Conservation (phyloP, 2,329 filamentous ascomycete genomes). For the Ophiostoma novo-ulmi region DNA sequence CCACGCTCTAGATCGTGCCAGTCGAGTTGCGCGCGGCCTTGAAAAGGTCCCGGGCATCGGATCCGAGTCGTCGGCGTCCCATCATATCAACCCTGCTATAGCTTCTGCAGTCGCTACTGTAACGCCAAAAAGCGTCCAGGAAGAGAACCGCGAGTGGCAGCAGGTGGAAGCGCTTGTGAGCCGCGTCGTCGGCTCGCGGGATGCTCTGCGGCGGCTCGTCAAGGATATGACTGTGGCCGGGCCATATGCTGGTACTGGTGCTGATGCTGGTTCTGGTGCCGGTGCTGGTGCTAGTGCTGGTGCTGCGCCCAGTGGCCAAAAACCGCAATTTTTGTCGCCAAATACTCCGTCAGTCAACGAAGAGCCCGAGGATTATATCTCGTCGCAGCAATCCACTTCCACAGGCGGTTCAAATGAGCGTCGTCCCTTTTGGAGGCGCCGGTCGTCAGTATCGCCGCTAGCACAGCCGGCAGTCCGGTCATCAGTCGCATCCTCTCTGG, state of each 20-base stretch:
- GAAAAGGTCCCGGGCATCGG: constrained; percentile 34
- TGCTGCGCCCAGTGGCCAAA: constrained; percentile 16
- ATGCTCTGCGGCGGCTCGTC: constrained; percentile 79
- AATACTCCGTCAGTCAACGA: constrained; percentile 41
- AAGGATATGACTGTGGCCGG: constrained; percentile 64
- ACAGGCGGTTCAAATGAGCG: constrained; percentile 47
- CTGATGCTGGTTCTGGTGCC: neutral
- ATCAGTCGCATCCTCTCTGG: constrained; percentile 38
- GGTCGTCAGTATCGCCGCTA: constrained; percentile 55
- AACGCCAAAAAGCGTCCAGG: constrained; percentile 35
- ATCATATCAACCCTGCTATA: constrained; percentile 14
- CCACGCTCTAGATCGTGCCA: constrained; percentile 75
- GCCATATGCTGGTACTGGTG: neutral
- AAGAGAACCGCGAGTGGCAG: constrained; percentile 79
- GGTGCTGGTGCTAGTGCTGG: neutral
- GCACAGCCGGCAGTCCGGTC: constrained; percentile 41
- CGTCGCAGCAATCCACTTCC: constrained; percentile 37
- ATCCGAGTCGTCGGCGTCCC: neutral
- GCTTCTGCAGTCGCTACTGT: constrained; percentile 30
- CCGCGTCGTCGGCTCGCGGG: constrained; percentile 78
- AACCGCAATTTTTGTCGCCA: constrained; percentile 38
- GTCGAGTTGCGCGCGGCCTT: constrained; percentile 56
- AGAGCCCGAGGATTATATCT: constrained; percentile 52
- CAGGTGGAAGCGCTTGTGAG: constrained; percentile 81
- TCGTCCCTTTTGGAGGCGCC: constrained; percentile 87